phyloP scores from a whole-genome alignment of 2,329 filamentous ascomycete genomes.

The Fusarium robinianum region DNA sequence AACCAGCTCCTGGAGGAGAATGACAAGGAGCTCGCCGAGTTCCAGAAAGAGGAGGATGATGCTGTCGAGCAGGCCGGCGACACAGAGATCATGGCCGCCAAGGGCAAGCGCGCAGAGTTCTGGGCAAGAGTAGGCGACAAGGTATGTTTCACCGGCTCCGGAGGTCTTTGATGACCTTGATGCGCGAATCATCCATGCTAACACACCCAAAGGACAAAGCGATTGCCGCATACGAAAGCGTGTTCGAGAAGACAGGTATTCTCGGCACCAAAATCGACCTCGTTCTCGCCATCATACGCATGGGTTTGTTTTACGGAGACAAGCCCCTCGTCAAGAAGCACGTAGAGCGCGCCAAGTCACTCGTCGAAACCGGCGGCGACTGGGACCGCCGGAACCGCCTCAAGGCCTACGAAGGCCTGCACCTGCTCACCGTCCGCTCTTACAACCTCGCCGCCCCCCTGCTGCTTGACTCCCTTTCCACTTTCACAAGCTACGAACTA shows the following conservation, averaged over 20 bases:
- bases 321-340: conserved; percentile 91
- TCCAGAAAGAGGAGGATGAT: conserved; percentile 89
- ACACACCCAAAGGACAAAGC: conserved; percentile 76
- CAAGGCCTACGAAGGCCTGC: conserved; percentile 96
- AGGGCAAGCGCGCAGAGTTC: conserved; percentile 94
- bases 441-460: conserved; percentile 89
- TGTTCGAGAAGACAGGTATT: conserved; percentile 97
- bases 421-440: conserved; percentile 89
- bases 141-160: conserved; percentile 53
- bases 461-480: conserved; percentile 94
- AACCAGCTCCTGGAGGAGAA: conserved; percentile 76
- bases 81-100: conserved; percentile 89
- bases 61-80: conserved; percentile 95
- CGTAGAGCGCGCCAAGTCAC: conserved; percentile 82
- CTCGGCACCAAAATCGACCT: conserved; percentile 97
- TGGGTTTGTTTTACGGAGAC: conserved; percentile 95
- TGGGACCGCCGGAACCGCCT: conserved; percentile 98
- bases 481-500: conserved; percentile 97
- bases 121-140: conserved; percentile 96
- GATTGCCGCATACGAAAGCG: conserved; percentile 85
- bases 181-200: conserved; percentile 13
- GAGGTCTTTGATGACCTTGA: neutral
- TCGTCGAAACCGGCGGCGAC: conserved; percentile 94
- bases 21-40: conserved; percentile 73
- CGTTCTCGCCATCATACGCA: conserved; percentile 92